Base-by-base conservation (phyloP, 2,329 filamentous ascomycete genomes). In the Trichoderma guizhouense region DNA sequence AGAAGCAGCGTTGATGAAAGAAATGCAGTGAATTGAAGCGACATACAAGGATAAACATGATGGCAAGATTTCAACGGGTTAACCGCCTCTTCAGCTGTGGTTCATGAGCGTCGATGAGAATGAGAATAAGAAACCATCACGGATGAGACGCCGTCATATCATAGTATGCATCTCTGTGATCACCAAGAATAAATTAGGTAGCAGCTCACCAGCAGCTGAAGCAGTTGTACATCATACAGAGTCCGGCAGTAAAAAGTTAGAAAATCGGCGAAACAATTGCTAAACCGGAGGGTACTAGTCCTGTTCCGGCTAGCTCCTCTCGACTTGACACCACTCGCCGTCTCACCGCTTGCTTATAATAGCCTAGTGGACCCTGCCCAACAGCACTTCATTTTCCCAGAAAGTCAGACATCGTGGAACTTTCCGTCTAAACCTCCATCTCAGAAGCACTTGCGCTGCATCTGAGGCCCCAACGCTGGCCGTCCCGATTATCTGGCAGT, bases 41-140 rank as follows among this genome's bases (percentile, higher is more conserved):
- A 62, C 62, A 8, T 73, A 73, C 72, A 5, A 73, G 60, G 64
- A 73, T 73, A 18, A 73, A 73, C 72, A 73, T 73, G 6, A 30
- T 66, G 18, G 28, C 7, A 15, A 8, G 12, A 5, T 43, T n/a
- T 57, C 36, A 39, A 36, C 60, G 5, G 12, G 14, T 28, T 34
- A 60, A 15, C 5, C 39, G 36, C 30, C 28, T 28, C 36, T 32
- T 62, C 32, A 69, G 21, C 21, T 32, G 55, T 60, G 30, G 15
- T 36, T 70, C 62, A 65, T 32, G 57, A 43, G 26, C 18, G 43
- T 26, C 26, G 14, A 58, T n/a, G 8, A 43, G 7, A 15, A 53
- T 62, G 3, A 43, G 14, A 21, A 53, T 36, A 53, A 51, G 9
- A 21, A 69, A 47, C 14, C 67, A 69, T 69, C 57, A 69, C 67